Percentiles rank a stretch among this genome's conserved stretches.
Conservation (phyloP, 73 alveolate species). For the Paramecium bursaria region DNA sequence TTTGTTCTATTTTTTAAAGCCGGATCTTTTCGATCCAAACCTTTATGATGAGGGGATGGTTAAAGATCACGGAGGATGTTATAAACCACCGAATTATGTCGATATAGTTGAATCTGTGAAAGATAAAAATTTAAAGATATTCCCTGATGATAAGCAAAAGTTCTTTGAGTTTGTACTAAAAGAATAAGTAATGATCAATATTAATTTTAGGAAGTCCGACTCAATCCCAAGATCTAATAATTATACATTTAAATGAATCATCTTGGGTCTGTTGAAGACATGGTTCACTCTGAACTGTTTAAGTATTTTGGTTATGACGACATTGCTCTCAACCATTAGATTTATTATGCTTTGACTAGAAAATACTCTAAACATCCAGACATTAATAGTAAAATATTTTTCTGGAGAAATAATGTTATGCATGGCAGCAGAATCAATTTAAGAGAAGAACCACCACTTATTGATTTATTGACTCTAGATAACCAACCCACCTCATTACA, state of each 20-base stretch:
- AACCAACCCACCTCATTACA: not conserved
- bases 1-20: no score
- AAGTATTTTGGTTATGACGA: slow-evolving; percentile 53
- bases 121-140: not conserved
- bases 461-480: slow-evolving; percentile 22
- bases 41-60: slow-evolving; percentile 16
- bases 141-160: slow-evolving; percentile 28
- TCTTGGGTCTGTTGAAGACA: slow-evolving; percentile 21
- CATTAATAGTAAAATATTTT: slow-evolving; percentile 11
- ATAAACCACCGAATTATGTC: slow-evolving; percentile 22
- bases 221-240: slow-evolving; percentile 45
- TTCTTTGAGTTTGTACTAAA: slow-evolving; percentile 37
- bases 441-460: not conserved
- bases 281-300: slow-evolving; percentile 31
- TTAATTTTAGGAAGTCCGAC: slow-evolving; percentile 5
- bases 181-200: slow-evolving; percentile 15
- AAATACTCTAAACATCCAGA: slow-evolving; percentile 55
- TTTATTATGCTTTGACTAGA: slow-evolving; percentile 49
- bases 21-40: slow-evolving; percentile 47
- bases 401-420: slow-evolving; percentile 59
- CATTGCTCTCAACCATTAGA: slow-evolving; percentile 19
- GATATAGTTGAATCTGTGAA: not conserved
- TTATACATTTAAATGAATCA: slow-evolving; percentile 46
- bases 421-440: slow-evolving; percentile 46
- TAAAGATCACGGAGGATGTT: not conserved